phyloP scores from a whole-genome alignment of 768 basidiomycete genomes.

The Suillus tomentosus region DNA sequence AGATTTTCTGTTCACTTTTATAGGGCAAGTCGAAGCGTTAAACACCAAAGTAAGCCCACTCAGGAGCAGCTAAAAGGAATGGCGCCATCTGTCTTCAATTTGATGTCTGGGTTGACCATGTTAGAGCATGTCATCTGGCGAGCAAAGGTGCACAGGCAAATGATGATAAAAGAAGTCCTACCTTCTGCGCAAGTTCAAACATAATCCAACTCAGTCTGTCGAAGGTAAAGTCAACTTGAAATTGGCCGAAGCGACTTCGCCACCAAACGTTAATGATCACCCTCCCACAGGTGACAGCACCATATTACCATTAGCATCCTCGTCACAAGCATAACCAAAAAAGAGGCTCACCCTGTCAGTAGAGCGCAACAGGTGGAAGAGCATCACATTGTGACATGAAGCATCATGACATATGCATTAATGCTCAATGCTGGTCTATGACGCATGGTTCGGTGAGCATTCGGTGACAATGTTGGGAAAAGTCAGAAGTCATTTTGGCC shows the following conservation, averaged over 20 bases:
- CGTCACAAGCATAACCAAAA: neutral
- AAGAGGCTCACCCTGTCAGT: slow-evolving; percentile 22
- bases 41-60: neutral
- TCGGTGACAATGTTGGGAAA: neutral
- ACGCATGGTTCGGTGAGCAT: neutral
- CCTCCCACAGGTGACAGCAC: slow-evolving; percentile 14
- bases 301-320: no score
- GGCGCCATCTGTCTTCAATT: neutral
- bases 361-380: slow-evolving; percentile 48
- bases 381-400: slow-evolving; percentile 39
- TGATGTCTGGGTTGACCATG: neutral
- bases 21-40: neutral
- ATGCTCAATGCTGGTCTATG: no score
- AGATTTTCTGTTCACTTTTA: neutral
- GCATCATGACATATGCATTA: neutral
- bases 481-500: neutral
- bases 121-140: neutral
- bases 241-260: slow-evolving; percentile 38
- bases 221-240: slow-evolving; percentile 42
- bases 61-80: neutral
- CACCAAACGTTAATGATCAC: neutral
- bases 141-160: neutral
- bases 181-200: neutral
- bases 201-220: slow-evolving; percentile 39
- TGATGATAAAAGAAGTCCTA: neutral